Evolutionary conservation across 192 early-diverging fungal genomes (phyloP).

Genomic region (Glomus cerebriforme): DNA sequence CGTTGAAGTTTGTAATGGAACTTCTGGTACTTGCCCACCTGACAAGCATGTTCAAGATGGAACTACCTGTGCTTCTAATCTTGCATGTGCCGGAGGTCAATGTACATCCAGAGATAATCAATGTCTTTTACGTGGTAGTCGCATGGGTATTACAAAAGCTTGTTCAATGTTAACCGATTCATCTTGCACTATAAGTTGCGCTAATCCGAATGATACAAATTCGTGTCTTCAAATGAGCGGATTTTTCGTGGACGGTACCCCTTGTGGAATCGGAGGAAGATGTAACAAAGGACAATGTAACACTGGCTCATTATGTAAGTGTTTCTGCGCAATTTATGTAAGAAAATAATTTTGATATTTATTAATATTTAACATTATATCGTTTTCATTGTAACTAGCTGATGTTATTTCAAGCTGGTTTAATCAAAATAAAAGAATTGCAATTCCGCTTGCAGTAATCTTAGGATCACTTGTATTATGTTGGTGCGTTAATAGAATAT

Average conservation of each 20-base stretch:
- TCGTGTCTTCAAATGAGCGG: conserved; percentile 59
- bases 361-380: conserved; percentile 35
- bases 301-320: conserved; percentile 38
- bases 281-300: conserved; percentile 62
- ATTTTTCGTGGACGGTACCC: conserved; percentile 69
- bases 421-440: conserved; percentile 47
- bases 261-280: conserved; percentile 65
- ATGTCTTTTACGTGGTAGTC: conserved; percentile 58
- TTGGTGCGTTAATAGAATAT: conserved; percentile 4
- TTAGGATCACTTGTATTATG: conserved; percentile 45
- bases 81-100: conserved; percentile 68
- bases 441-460: conserved; percentile 45
- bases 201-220: conserved; percentile 47
- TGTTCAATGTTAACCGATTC: conserved; percentile 54
- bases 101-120: conserved; percentile 76
- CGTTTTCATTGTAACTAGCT: conserved; percentile 2
- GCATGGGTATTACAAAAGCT: conserved; percentile 51
- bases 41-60: conserved; percentile 70
- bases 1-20: conserved; percentile 76
- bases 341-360: neutral
- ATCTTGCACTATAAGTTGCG: conserved; percentile 66
- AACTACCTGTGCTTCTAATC: conserved; percentile 60
- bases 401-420: conserved; percentile 44
- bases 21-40: conserved; percentile 65
- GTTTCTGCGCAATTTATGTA: neutral